Base-by-base conservation (phyloP, 352 stramenopile species). In the Thraustochytrium sp. region DNA sequence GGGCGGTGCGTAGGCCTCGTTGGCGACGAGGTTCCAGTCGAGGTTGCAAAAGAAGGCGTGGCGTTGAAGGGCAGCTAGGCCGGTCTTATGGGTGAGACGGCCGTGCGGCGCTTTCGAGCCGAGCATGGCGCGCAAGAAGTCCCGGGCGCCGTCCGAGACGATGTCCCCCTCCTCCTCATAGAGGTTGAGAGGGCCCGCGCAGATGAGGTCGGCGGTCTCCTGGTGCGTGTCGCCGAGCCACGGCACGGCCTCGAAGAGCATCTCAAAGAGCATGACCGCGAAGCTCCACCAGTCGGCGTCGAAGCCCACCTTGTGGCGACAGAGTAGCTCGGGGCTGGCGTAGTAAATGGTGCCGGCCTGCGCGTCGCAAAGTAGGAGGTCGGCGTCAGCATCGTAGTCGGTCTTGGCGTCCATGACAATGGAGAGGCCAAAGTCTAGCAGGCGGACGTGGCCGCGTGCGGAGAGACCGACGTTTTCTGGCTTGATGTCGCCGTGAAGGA, bases 401-500 rank as follows among this genome's bases (percentile, higher is more conserved):
- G 31, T 36, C 4, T 46, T 23, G 5, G 9, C 23, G 16, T 42
- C 46, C 5, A 61, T 16, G 36, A 48, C 16, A 1, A 18, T 51
- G 8, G 68, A 23, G 48, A 63, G 48, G 4, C 68, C 68, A 63
- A 80, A 63, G 34, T 80, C 68, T 3, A 63, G 2, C 40, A 80
- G 42, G 26, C 68, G 68, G 31, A 80, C 38, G 49, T 80, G 68
- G 23, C 68, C 68, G 8, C n/a, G 23, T n/a, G n/a, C 46, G 18
- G 68, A 34, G 53, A 80, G 23, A 8, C 68, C 68, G 31, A 80
- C 53, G 40, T 80, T 80, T 72, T 80, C 68, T 23, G 68, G 44
- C 44, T 94, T 94, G 34, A 94, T 82, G 82, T 94, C 91, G 38
- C 91, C 86, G 77, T 94, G 92, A 29, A 93, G 83, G 63, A 95